Evolutionary conservation across 371 early-diverging fungal genomes (phyloP), one percentile per base, ranked within the genome.

Genomic region (Blastocladiella emersonii): DNA sequence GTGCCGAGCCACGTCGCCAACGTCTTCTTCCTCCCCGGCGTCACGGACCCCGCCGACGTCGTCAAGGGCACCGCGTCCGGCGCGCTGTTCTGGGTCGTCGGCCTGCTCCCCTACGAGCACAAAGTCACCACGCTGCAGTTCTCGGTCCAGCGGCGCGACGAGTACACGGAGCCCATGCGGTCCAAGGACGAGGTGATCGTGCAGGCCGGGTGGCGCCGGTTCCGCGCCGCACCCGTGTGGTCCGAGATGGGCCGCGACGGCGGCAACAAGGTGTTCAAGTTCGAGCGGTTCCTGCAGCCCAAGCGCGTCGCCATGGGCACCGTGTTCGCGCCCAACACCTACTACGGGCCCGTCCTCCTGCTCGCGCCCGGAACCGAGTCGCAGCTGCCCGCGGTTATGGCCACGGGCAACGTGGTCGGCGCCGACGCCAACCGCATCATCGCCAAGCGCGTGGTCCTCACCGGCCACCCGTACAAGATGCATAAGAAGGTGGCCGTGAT

Each of bases 401-500:
- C 85, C 39, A 84, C 83, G 23, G 95, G 95, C 57, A 74, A 81
- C 4, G 78, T 91, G 55, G 70, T 86, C 69, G 82, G 86, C 62
- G 78, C 82, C 3, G 85, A 91, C 71, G 87, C 92, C 19, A 78
- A 80, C 65, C 86, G 96, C 55, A 90, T 95, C 66, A 74, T 95
- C 65, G 92, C 92, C 67, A 95, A 95, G 76, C 88, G 96, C 60
- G 87, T 95, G 57, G 80, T 93, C 45, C 81, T 97, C 35, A 93
- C 95, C 32, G 98, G 95, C 57, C 88, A 92, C 72, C 95, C 96
- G 35, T 93, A 82, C 85, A 91, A 91, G 74, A 81, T 93, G 64
- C 85, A 95, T 76, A 90, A 89, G 73, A 84, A 88, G 55, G 82
- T 90, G 32, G 95, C 94, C 10, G 94, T 95, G 25, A 81, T 95